Evolutionary conservation across 768 basidiomycete species (phyloP), one percentile per base, ranked within the genome.

Genomic region (Macrolepiota albuminosa): DNA sequence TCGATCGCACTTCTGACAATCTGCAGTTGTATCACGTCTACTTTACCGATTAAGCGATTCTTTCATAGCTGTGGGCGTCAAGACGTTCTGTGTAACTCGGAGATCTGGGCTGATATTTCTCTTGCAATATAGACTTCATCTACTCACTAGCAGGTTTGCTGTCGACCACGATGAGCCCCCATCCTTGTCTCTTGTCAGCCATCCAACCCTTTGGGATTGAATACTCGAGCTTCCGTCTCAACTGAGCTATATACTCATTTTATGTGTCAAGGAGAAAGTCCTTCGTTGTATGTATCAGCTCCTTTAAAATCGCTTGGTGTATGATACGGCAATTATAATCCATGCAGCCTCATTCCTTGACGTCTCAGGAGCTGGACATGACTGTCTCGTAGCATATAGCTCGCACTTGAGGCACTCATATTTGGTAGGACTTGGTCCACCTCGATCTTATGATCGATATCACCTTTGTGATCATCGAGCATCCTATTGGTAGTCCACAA

Each of bases 131-230:
- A 42, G 39, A 29, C 18, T 54, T 54, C 26, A 40, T 53, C 24
- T 53, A 6, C 34, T 52, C n/a, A n/a, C n/a, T n/a, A n/a, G n/a
- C 21, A 29, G n/a, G 31, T n/a, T 31, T 33, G n/a, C 39, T 42
- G 21, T 52, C 21, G 48, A 54, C 56, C 45, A 21, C 16, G n/a
- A 24, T 21, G 36, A 39, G 14, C 24, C 39, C 1, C 18, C 33
- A 21, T 24, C n/a, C 47, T 42, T 45, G 58, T 56, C 67, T 66
- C 47, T 57, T 57, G 48, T 58, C 66, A 63, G 36, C 39, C 34
- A 43, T 52, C 37, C 46, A 52, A 47, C 33, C 40, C 51, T 46
- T 47, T 37, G 43, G 33, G 43, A 39, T 59, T 42, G n/a, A 59
- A 47, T 46, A 46, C 24, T 39, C 37, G 3, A 46, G 16, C 24